These are phyloP conservation scores for Pulveroboletus sp. DNA, from an alignment of 768 basidiomycete genomes.

Conservation along the genomic window DNA sequence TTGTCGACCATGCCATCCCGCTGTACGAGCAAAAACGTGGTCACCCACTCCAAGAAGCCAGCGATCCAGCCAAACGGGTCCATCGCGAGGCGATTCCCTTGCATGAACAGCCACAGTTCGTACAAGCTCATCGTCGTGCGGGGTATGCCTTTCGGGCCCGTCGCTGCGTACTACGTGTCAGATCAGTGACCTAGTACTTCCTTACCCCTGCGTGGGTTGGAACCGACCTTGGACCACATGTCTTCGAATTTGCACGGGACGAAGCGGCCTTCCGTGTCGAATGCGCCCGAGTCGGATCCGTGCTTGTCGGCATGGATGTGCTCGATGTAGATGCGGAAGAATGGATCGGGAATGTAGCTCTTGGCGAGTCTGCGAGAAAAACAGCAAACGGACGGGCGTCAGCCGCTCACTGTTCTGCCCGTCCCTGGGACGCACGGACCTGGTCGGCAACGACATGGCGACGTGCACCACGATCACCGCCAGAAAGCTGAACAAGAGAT, in stretches of 20 bases:
- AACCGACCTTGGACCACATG: constrained; percentile 40
- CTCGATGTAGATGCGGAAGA: constrained; percentile 36
- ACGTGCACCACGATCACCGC: constrained; percentile 34
- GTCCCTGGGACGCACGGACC: no score
- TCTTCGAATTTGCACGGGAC: constrained; percentile 40
- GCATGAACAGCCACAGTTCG: constrained; percentile 31
- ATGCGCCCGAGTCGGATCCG: constrained; percentile 41
- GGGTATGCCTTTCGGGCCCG: constrained; percentile 4
- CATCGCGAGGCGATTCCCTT: constrained; percentile 32
- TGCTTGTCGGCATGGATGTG: constrained; percentile 39
- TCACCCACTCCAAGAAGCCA: constrained; percentile 36
- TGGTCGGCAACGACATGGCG: constrained; percentile 34
- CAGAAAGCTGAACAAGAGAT: constrained; percentile 34
- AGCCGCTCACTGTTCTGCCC: no score
- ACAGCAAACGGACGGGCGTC: no score
- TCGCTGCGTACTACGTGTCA: constrained; percentile 14
- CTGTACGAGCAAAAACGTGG: constrained; percentile 39
- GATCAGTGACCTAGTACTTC: background rate
- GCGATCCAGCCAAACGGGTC: constrained; percentile 38
- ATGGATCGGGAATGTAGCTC: constrained; percentile 37
- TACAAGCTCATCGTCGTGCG: constrained; percentile 26
- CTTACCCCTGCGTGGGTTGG: no score
- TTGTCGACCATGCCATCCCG: constrained; percentile 37
- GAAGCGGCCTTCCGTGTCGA: constrained; percentile 41
- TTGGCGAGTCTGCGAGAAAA: constrained; percentile 17